Evolutionary conservation across 106 monocot species (phyloP).

Genomic region (Dioscorea alata): DNA sequence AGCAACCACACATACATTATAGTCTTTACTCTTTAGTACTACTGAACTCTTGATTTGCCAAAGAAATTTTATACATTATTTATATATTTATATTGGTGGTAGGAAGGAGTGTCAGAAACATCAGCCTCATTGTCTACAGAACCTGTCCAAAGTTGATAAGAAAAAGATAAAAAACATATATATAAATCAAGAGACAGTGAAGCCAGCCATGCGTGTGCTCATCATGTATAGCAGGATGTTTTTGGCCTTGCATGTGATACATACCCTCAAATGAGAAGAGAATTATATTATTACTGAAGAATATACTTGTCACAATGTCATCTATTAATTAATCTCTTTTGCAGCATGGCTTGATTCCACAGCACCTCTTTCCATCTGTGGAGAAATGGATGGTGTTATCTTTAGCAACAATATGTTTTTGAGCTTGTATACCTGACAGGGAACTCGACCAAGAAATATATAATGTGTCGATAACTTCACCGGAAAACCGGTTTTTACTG

Average conservation of each 20-base stretch:
- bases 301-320: not conserved
- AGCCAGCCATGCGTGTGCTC: too few relatives aligned
- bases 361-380: slow-evolving; percentile 56
- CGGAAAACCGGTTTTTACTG: slow-evolving; percentile 31
- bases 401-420: slow-evolving; percentile 35
- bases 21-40: too few relatives aligned
- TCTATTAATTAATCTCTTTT: slow-evolving; percentile 25
- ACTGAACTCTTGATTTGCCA: too few relatives aligned
- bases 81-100: too few relatives aligned
- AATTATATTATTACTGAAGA: not conserved
- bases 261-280: not conserved
- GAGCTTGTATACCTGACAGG: slow-evolving; percentile 16
- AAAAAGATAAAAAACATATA: too few relatives aligned
- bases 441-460: slow-evolving; percentile 32
- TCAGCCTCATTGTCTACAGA: too few relatives aligned
- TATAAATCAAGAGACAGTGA: too few relatives aligned
- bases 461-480: slow-evolving; percentile 24
- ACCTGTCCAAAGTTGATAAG: too few relatives aligned
- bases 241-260: not conserved
- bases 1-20: too few relatives aligned
- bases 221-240: too few relatives aligned
- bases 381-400: slow-evolving; percentile 52
- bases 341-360: slow-evolving; percentile 51
- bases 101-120: too few relatives aligned
- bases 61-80: too few relatives aligned